Percentiles rank a stretch among this genome's conserved stretches.
phyloP scores from a whole-genome alignment of 1,139 yeast species.

The Sugiyamaella neomexicana region DNA sequence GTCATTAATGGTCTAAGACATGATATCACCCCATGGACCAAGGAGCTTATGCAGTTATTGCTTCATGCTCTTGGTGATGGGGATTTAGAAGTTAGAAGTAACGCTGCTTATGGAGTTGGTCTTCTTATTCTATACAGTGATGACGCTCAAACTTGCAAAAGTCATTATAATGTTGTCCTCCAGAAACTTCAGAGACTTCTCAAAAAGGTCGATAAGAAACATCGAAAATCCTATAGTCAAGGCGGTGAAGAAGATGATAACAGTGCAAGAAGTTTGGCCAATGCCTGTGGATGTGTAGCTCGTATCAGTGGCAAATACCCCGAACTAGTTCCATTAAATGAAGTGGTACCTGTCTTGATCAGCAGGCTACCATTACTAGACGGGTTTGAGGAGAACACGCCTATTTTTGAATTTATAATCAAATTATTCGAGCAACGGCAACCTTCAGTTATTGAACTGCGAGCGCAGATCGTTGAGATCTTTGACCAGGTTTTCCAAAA shows the following conservation, averaged over 20 bases:
- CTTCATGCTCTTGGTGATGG: constrained; percentile 71
- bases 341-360: constrained; percentile 74
- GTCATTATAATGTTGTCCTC: constrained; percentile 67
- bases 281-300: constrained; percentile 96
- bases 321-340: constrained; percentile 73
- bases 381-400: constrained; percentile 90
- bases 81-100: constrained; percentile 87
- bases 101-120: constrained; percentile 96
- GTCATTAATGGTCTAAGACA: constrained; percentile 72
- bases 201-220: constrained; percentile 68
- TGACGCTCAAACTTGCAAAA: constrained; percentile 53
- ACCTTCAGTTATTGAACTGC: constrained; percentile 54
- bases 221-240: constrained; percentile 43
- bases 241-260: constrained; percentile 77
- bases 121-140: constrained; percentile 62
- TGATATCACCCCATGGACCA: constrained; percentile 61
- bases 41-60: constrained; percentile 70
- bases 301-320: constrained; percentile 80
- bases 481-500: constrained; percentile 71
- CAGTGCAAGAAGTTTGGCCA: constrained; percentile 82
- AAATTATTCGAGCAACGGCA: constrained; percentile 67
- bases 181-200: constrained; percentile 76
- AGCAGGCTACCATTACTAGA: constrained; percentile 81
- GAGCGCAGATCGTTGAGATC: constrained; percentile 65
- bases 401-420: constrained; percentile 77